Percentiles rank a stretch among this genome's conserved stretches.
phyloP scores from a whole-genome alignment of 2,329 filamentous ascomycete species.

The Neofusicoccum sp. region DNA sequence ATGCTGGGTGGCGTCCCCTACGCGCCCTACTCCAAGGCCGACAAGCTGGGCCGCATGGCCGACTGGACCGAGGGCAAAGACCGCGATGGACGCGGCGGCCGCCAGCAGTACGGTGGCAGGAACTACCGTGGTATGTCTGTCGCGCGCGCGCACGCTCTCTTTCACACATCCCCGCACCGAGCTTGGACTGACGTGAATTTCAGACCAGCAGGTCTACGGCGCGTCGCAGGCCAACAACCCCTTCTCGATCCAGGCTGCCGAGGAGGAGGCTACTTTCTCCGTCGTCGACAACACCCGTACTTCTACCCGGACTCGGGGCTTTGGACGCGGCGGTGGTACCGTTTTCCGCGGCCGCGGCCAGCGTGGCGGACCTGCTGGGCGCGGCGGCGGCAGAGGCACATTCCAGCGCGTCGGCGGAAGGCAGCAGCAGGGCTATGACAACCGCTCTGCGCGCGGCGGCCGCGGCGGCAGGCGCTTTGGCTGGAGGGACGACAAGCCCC shows the following conservation, averaged over 20 bases:
- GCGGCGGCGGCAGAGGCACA: constrained; percentile 66
- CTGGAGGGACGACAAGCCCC: constrained; percentile 99
- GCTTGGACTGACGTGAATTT: constrained; percentile 5
- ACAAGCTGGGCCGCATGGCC: constrained; percentile 98
- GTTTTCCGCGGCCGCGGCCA: constrained; percentile 78
- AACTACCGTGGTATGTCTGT: constrained; percentile 76
- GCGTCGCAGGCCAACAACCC: constrained; percentile 72
- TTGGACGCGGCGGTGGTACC: constrained; percentile 80
- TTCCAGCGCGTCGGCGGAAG: constrained; percentile 71
- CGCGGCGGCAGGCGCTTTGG: constrained; percentile 84
- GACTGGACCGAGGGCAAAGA: constrained; percentile 97
- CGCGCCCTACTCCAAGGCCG: constrained; percentile 96
- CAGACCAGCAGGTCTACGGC: constrained; percentile 96
- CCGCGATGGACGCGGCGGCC: constrained; percentile 67
- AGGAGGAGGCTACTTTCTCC: constrained; percentile 97
- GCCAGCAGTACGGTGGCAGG: constrained; percentile 80
- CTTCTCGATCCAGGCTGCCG: constrained; percentile 88
- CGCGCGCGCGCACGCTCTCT: not conserved
- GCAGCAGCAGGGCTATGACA: constrained; percentile 69
- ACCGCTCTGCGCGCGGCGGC: constrained; percentile 65
- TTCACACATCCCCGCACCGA: not conserved
- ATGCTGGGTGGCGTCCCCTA: constrained; percentile 94
- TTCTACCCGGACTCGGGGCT: constrained; percentile 75
- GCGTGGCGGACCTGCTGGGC: constrained; percentile 73
- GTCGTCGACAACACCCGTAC: constrained; percentile 94